Evolutionary conservation across 2,329 filamentous ascomycete species (phyloP), one percentile per base, ranked within the genome.

Genomic region (Neopestalotiopsis sp.): DNA sequence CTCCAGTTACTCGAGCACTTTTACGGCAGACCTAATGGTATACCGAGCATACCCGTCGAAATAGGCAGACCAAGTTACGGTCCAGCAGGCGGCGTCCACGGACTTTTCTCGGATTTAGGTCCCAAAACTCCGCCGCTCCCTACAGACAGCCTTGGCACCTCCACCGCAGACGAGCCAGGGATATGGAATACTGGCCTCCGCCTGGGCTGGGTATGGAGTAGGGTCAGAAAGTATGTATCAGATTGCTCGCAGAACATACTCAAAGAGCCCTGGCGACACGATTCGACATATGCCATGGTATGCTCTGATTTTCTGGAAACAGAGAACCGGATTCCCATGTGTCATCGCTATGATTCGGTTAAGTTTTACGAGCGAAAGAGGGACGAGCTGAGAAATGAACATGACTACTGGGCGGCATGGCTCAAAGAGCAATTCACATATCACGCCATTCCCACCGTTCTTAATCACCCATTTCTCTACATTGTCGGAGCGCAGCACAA

Each of bases 401-500:
- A 82, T 2, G 81, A 82, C 66, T 87, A 87, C 72, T 87, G 84
- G 84, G 80, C 80, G 0, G 82, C 85, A 0, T 87, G 85, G 85
- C 73, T 87, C 20, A 86, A 85, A 72, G 78, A 85, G 65, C 85
- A 87, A 71, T 85, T 87, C 71, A 85, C 82, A 1, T 87, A 87
- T 73, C 85, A 87, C 65, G 81, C 81, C 13, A 86, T 87, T 62
- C 80, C 82, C 12, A 85, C 84, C 0, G 83, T 86, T 2, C 74
- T 87, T 45, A 87, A 87, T 71, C 85, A 87, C 67, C 85, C 85
- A 0, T 87, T 87, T 69, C 78, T 87, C 7, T 86, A 87, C 73
- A 86, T 86, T 14, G 80, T 85, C 13, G 84, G 83, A 2, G 84
- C 85, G 0, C 84, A 86, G 70, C 82, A 85, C 74, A 86, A 86